Conservation (phyloP, 2,329 filamentous ascomycete species). For the Ophiostoma himal-ulmi region DNA sequence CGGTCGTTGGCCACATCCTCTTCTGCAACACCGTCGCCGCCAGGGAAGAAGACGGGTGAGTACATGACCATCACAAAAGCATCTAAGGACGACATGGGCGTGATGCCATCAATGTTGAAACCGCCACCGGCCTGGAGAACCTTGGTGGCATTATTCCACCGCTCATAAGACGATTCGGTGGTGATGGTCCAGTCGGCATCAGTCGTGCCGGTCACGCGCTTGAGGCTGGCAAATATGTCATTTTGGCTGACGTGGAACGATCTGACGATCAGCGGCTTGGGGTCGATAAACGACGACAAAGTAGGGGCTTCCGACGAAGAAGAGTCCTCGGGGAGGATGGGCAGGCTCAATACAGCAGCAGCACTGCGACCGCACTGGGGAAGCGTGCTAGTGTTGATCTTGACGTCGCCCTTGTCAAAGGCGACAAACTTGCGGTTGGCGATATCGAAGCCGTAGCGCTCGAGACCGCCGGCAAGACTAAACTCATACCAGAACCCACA, state of each 20-base stretch:
- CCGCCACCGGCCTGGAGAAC: slow-evolving; percentile 31
- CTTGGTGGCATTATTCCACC: slow-evolving; percentile 44
- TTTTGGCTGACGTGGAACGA: slow-evolving; percentile 56
- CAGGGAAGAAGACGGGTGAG: slow-evolving; percentile 47
- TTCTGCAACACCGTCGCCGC: slow-evolving; percentile 46
- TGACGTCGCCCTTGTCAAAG: slow-evolving; percentile 52
- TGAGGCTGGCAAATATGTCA: slow-evolving; percentile 59
- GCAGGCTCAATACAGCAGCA: slow-evolving; percentile 43
- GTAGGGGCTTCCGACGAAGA: neutral
- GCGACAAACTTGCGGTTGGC: slow-evolving; percentile 29
- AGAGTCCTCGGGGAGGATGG: slow-evolving; percentile 21
- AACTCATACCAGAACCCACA: slow-evolving; percentile 51
- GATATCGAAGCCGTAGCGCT: slow-evolving; percentile 31
- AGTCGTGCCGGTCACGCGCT: slow-evolving; percentile 51
- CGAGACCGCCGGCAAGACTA: slow-evolving; percentile 35
- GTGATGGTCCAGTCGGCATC: slow-evolving; percentile 57
- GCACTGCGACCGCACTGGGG: slow-evolving; percentile 41
- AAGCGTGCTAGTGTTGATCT: slow-evolving; percentile 55
- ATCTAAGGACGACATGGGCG: slow-evolving; percentile 33
- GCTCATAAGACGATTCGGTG: slow-evolving; percentile 41
- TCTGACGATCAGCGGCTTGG: slow-evolving; percentile 40
- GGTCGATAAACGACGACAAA: slow-evolving; percentile 20
- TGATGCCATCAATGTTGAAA: slow-evolving; percentile 28
- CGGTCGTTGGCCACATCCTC: slow-evolving; percentile 30
- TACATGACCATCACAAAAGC: slow-evolving; percentile 52